Conservation (phyloP, 2,329 filamentous ascomycete genomes). For the Amesomyces nigricolor region DNA sequence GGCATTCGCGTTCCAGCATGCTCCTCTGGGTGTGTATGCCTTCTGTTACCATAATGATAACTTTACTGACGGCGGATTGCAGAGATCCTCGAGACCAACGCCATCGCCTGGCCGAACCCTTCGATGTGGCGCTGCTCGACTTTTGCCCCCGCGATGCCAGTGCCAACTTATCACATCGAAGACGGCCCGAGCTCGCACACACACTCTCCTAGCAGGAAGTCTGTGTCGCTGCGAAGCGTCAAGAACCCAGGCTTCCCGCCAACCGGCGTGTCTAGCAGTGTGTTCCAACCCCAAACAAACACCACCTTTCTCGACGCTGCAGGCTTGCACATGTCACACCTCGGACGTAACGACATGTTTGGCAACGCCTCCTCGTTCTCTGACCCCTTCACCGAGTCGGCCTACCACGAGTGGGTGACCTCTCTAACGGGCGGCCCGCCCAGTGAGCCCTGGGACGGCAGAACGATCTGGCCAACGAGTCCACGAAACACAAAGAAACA, state of each 20-base stretch:
- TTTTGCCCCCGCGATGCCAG: constrained; percentile 37
- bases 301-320: constrained; percentile 6
- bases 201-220: constrained; percentile 51
- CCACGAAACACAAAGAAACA: constrained; percentile 19
- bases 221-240: constrained; percentile 20
- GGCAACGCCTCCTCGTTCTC: constrained; percentile 21
- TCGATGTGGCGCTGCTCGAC: constrained; percentile 58
- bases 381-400: constrained; percentile 28
- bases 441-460: constrained; percentile 7
- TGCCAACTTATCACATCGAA: constrained; percentile 39
- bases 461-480: constrained; percentile 17
- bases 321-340: constrained; percentile 21
- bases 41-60: neutral
- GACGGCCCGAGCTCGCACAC: constrained; percentile 51
- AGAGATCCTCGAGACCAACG: constrained; percentile 68
- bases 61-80: constrained; percentile 18
- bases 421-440: constrained; percentile 14
- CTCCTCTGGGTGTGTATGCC: constrained; percentile 58
- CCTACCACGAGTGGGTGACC: constrained; percentile 27
- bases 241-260: constrained; percentile 15
- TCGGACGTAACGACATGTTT: constrained; percentile 11
- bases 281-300: constrained; percentile 8
- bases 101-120: constrained; percentile 75
- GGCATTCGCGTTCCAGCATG: constrained; percentile 80
- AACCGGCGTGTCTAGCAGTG: neutral